Evolutionary conservation across 2,329 filamentous ascomycete species (phyloP).

Genomic region (Juglanconis oblonga): DNA sequence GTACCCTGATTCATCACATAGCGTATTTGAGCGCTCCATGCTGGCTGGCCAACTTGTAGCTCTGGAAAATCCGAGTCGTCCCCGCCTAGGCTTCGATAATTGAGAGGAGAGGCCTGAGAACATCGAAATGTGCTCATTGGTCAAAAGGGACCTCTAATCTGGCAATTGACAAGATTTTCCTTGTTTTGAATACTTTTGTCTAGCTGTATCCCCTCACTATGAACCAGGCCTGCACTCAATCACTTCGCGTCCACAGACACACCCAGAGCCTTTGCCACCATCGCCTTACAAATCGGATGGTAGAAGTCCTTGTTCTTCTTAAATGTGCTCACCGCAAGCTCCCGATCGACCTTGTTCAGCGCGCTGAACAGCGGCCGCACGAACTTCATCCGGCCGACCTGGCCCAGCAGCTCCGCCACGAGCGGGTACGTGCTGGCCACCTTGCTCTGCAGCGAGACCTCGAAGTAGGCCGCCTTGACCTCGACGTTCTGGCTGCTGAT

Average conservation of each 20-base stretch:
- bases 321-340: constrained; percentile 78
- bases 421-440: constrained; percentile 67
- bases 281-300: constrained; percentile 83
- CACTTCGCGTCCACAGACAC: constrained; percentile 22
- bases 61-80: too few species aligned
- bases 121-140: too few species aligned
- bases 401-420: constrained; percentile 71
- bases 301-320: constrained; percentile 88
- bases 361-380: constrained; percentile 80
- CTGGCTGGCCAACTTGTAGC: too few species aligned
- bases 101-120: too few species aligned
- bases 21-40: too few species aligned
- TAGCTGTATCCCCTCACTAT: too few species aligned
- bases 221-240: neutral
- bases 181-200: too few species aligned
- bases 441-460: constrained; percentile 72
- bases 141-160: too few species aligned
- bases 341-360: constrained; percentile 70
- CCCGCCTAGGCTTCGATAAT: too few species aligned
- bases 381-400: constrained; percentile 95
- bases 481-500: constrained; percentile 79
- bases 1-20: too few species aligned
- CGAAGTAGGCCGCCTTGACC: constrained; percentile 75
- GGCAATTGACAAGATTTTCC: too few species aligned
- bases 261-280: constrained; percentile 82